Evolutionary conservation across 2,329 filamentous ascomycete genomes (phyloP), one percentile per base, ranked within the genome.

Genomic region (Camillea tinctor): DNA sequence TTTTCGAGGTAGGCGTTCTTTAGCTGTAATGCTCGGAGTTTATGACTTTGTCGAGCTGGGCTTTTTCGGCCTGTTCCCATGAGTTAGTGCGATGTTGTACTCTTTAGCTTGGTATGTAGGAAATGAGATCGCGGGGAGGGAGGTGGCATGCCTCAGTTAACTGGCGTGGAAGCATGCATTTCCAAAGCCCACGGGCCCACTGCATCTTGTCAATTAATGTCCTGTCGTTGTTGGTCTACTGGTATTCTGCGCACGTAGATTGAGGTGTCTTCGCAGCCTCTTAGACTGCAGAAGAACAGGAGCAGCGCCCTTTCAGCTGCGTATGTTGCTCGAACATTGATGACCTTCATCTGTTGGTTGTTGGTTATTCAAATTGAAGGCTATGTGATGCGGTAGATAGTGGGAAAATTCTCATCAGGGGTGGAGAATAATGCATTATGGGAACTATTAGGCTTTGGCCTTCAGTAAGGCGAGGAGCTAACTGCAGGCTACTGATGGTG

Each of bases 161-260:
- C 7, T 3, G 19, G 19, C 54, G 54, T 23, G 54, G 54, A 19
- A 56, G 50, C 6, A 19, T 36, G 13, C 54, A 56, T 24, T 56
- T 20, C 54, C 54, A 56, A 1, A 11, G 54, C 6, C 54, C 54
- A 22, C 54, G 36, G 9, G 20, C 50, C 54, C 54, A 56, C 54
- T 56, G 9, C 4, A 20, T 22, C 2, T 15, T 8, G 23, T 23
- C 15, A 20, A 24, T 48, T 13, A 56, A 40, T 15, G 17, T 5
- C 11, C 9, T 4, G 3, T 3, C 52, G 20, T 17, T 40, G 36
- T n/a, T 9, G 11, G 6, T 30, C 13, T 30, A 13, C 36, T 17
- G 36, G 9, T 11, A 3, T 40, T 17, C 36, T 17, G 15, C 36
- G 4, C 36, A 40, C 54, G 9, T 22, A 17, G 15, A n/a, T 40